Evolutionary conservation across 306 rosid species (phyloP), one percentile per base, ranked within the genome.

Genomic region (Cucumis hystrix): DNA sequence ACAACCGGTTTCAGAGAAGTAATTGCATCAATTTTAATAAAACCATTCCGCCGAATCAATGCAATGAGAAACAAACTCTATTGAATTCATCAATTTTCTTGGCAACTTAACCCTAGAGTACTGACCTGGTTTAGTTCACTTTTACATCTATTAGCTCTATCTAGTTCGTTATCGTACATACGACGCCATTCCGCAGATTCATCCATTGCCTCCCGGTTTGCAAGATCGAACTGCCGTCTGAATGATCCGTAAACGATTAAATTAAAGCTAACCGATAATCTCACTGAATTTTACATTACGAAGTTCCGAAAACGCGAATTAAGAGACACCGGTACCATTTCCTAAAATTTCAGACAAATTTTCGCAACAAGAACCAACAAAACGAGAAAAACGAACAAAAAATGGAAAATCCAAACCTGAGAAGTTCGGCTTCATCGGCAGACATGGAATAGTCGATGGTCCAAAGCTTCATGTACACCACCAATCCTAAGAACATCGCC

Each of bases 111-210:
- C 57, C 75, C 75, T 43, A 13, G 21, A 23, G 23, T 69, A 23
- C 56, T 45, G 56, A 95, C 99, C 97, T 74, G 79, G 52, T 80
- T 85, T 75, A 95, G 97, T 72, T 95, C 83, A 47, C 76, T 81
- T 15, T 77, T 43, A 74, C 99, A 95, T 51, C 81, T 83, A 16
- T 77, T 77, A 23, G 80, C 77, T 84, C 76, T 92, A 30, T 84
- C 88, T 30, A 68, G 88, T 79, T 92, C 90, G 55, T 28, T 64
- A 61, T 95, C 99, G 47, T 87, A 95, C 83, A 80, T 85, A 23
- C 85, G 81, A 86, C 98, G 92, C 97, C 98, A 92, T 80, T 90
- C 98, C 10, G 98, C 98, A 74, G 98, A 92, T 78, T 95, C 96
- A 77, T 95, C 97, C 95, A 90, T 85, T 4, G 97, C 97, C 79